Conservation (phyloP, 1,284 basidiomycete species). For the Trichosporon faecale region DNA sequence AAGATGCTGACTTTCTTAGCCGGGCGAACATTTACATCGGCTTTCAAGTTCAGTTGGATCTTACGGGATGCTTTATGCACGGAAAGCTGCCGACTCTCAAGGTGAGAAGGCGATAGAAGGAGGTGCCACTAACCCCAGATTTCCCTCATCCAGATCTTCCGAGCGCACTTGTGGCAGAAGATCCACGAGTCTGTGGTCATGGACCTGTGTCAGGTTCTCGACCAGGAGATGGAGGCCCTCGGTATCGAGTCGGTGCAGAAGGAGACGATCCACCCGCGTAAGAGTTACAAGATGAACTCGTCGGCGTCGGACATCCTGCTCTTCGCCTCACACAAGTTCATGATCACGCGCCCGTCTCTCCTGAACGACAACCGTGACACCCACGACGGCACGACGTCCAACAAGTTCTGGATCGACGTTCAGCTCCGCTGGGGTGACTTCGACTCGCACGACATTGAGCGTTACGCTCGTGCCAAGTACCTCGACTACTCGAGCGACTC, state of each 20-base stretch:
- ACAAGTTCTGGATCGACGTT: conserved; percentile 99
- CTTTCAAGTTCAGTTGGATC: conserved; percentile 76
- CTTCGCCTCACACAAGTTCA: conserved; percentile 98
- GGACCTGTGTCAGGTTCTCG: conserved; percentile 98
- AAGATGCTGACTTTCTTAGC: conserved; percentile 16
- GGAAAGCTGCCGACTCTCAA: conserved; percentile 72
- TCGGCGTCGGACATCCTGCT: conserved; percentile 88
- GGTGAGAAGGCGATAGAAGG: background rate
- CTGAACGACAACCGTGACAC: conserved; percentile 96
- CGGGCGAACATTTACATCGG: conserved; percentile 84
- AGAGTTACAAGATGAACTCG: conserved; percentile 99
- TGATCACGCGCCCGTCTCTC: conserved; percentile 91
- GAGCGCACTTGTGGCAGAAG: conserved; percentile 97
- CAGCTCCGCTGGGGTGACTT: conserved; percentile 99
- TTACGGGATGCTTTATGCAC: conserved; percentile 80
- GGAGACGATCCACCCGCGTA: conserved; percentile 66
- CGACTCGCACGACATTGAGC: conserved; percentile 96
- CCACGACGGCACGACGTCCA: conserved; percentile 92
- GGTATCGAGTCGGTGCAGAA: conserved; percentile 99
- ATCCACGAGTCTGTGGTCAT: conserved; percentile 78
- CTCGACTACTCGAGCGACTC: conserved; percentile 76
- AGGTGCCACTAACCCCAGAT: conserved; percentile 77
- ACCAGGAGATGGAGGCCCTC: conserved; percentile 95
- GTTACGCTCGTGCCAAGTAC: conserved; percentile 97
- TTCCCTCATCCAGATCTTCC: conserved; percentile 93